phyloP scores from a whole-genome alignment of 352 stramenopile genomes.

The Globisporangium middletonii region DNA sequence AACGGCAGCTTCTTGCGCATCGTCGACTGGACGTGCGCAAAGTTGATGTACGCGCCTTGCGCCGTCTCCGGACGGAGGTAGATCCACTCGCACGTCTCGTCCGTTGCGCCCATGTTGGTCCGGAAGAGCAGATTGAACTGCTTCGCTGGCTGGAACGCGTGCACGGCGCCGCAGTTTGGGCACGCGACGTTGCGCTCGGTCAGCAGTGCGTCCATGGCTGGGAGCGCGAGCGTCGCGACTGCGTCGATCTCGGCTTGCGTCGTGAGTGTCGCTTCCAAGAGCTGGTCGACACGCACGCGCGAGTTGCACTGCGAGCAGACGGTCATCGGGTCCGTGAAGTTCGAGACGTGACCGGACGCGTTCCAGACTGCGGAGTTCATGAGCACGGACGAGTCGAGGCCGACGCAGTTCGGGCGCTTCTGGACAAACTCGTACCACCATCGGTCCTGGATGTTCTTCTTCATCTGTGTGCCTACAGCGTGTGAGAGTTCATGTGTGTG shows the following conservation, averaged over 20 bases:
- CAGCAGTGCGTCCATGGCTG: constrained; percentile 59
- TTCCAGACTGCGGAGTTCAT: constrained; percentile 94
- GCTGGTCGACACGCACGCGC: constrained; percentile 66
- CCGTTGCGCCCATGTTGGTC: constrained; percentile 93
- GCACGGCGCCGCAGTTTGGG: constrained; percentile 40
- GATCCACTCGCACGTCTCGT: constrained; percentile 83
- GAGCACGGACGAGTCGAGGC: constrained; percentile 95
- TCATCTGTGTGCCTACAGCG: constrained; percentile 55
- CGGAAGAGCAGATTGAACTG: constrained; percentile 98
- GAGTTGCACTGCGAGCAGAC: constrained; percentile 94
- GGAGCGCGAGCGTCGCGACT: constrained; percentile 42
- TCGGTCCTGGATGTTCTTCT: constrained; percentile 96
- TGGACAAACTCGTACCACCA: constrained; percentile 98
- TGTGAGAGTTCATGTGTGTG: not conserved
- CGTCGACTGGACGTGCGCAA: constrained; percentile 91
- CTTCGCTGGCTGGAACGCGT: constrained; percentile 74
- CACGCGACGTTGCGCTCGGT: constrained; percentile 39
- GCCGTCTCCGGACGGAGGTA: constrained; percentile 97
- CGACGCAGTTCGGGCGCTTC: constrained; percentile 91
- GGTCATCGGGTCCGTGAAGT: constrained; percentile 98
- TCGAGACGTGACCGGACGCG: constrained; percentile 94
- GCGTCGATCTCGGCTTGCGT: constrained; percentile 40
- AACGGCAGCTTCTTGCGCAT: constrained; percentile 93
- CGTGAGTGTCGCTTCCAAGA: constrained; percentile 48
- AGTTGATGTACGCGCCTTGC: constrained; percentile 98